These are phyloP conservation scores for Rehmannia glutinosa DNA, from an alignment of 257 asterid species.

Conservation along the genomic window DNA sequence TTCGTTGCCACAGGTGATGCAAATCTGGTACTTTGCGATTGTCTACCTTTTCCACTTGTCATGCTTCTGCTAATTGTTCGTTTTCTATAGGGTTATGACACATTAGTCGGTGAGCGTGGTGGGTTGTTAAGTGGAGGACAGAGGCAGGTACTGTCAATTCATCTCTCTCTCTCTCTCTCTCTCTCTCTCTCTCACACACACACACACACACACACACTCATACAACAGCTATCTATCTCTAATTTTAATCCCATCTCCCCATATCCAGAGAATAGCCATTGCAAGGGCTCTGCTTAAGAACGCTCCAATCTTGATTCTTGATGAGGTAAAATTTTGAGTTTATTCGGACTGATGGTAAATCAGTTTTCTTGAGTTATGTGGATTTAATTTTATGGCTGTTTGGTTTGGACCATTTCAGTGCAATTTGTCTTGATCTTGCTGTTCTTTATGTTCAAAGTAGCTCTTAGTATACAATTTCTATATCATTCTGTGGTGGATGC, in stretches of 20 bases:
- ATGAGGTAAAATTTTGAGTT: no score
- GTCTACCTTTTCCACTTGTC: conserved; percentile 6
- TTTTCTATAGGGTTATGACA: conserved; percentile 72
- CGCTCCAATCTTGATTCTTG: conserved; percentile 91
- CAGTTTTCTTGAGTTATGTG: neutral
- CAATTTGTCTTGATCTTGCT: neutral
- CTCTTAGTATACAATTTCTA: neutral
- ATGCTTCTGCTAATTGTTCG: conserved; percentile 16
- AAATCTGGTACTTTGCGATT: neutral
- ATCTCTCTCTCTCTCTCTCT: conserved; percentile 7
- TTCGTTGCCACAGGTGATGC: conserved; percentile 83
- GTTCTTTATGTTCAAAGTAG: neutral
- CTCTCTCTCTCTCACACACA: neutral
- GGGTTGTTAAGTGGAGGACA: conserved; percentile 97
- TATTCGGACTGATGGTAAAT: no score
- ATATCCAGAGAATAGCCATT: conserved; percentile 84
- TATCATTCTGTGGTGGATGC: neutral
- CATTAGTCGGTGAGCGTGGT: conserved; percentile 97
- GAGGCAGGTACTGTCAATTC: conserved; percentile 60
- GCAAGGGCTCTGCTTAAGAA: conserved; percentile 98
- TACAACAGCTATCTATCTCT: neutral
- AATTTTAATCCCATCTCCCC: conserved; percentile 23
- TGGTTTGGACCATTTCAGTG: neutral
- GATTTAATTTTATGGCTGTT: no score
- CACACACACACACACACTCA: neutral